phyloP scores from a whole-genome alignment of 306 rosid species.

The Vigna reflexopilosa region DNA sequence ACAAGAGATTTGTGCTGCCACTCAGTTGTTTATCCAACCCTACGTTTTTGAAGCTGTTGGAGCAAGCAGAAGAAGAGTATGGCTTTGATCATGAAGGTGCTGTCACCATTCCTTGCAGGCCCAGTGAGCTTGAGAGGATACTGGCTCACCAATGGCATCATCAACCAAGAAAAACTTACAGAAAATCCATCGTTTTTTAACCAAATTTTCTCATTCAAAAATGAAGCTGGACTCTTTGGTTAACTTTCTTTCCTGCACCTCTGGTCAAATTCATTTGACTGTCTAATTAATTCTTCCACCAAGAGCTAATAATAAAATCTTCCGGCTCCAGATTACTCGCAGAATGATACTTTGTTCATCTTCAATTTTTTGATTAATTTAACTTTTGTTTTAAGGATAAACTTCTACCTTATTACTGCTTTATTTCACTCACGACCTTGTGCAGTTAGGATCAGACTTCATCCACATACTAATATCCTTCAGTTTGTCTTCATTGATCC shows the following conservation, averaged over 20 bases:
- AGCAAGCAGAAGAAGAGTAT: constrained; percentile 80
- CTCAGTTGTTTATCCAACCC: constrained; percentile 69
- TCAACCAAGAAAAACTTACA: constrained; percentile 41
- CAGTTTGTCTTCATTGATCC: not conserved
- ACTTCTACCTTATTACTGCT: not conserved
- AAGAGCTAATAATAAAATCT: not conserved
- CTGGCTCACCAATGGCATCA: constrained; percentile 53
- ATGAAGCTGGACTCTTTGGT: not conserved
- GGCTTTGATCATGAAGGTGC: constrained; percentile 87
- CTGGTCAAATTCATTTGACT: not conserved
- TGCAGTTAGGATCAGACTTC: not conserved
- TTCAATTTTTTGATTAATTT: not conserved
- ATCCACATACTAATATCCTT: not conserved
- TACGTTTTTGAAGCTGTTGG: constrained; percentile 65
- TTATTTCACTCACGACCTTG: not conserved
- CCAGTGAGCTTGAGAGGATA: constrained; percentile 69
- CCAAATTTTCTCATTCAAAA: constrained; percentile 18
- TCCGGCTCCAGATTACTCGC: not conserved
- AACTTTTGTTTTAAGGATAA: not conserved
- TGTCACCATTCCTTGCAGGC: constrained; percentile 69
- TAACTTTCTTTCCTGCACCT: not conserved
- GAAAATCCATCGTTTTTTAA: constrained; percentile 50
- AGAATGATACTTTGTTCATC: not conserved
- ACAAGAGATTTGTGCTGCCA: constrained; percentile 74
- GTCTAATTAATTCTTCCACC: not conserved